These are phyloP conservation scores for Keithomyces neogunnii DNA, from an alignment of 2,329 filamentous ascomycete genomes.

Conservation along the genomic window DNA sequence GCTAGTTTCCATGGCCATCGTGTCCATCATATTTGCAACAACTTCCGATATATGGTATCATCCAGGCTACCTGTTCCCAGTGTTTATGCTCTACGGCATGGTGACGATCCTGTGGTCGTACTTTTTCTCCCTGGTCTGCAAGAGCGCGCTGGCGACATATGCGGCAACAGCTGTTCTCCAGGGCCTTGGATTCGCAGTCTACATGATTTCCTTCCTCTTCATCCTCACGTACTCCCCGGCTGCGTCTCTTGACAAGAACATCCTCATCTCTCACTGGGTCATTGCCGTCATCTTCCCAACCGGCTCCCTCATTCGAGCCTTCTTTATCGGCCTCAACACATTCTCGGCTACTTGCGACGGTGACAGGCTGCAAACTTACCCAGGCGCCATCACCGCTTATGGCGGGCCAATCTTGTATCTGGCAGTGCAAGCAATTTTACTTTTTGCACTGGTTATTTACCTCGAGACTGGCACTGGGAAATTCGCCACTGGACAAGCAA, in stretches of 20 bases:
- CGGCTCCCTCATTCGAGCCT: conserved; percentile 61
- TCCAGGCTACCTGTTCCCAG: conserved; percentile 71
- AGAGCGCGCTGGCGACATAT: conserved; percentile 74
- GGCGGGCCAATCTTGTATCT: conserved; percentile 82
- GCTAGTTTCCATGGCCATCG: conserved; percentile 53
- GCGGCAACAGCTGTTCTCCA: conserved; percentile 76
- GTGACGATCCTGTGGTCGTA: conserved; percentile 71
- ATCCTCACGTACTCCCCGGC: conserved; percentile 66
- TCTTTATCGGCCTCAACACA: conserved; percentile 73
- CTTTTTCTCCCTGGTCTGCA: conserved; percentile 69
- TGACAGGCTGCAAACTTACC: conserved; percentile 53
- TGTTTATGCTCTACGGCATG: conserved; percentile 74
- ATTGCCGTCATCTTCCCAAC: conserved; percentile 72
- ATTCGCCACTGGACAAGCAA: conserved; percentile 32
- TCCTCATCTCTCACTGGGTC: conserved; percentile 67
- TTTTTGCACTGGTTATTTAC: conserved; percentile 70
- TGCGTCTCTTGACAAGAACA: conserved; percentile 53
- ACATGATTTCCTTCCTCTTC: conserved; percentile 45
- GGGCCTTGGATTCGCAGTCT: conserved; percentile 29
- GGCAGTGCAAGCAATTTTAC: conserved; percentile 59
- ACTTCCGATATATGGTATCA: conserved; percentile 64
- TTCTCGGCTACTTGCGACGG: conserved; percentile 73
- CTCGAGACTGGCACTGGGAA: conserved; percentile 67
- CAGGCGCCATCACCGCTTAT: conserved; percentile 64
- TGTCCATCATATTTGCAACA: conserved; percentile 60